Evolutionary conservation across 768 basidiomycete species (phyloP), one percentile per base, ranked within the genome.

Genomic region (Agrocybe chaxingu): DNA sequence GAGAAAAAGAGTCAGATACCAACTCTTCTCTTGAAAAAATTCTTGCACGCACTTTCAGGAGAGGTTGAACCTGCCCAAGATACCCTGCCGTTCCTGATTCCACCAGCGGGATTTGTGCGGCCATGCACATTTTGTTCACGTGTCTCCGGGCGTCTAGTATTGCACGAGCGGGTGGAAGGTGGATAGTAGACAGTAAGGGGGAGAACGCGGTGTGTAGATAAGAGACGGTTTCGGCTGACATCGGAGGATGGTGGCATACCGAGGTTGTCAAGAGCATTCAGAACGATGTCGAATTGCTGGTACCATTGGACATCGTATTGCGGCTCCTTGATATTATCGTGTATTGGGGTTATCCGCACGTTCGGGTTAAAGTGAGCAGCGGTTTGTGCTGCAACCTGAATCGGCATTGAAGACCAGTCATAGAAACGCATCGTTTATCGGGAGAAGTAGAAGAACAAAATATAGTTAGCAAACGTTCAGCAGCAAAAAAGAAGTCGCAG

Each of bases 31-130:
- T 4, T 11, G 34, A 37, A 32, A 43, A 29, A 24, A 16, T 19
- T n/a, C 4, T 11, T 10, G 52, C 6, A 51, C 66, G 47, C 50
- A 91, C 93, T 77, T 92, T 92, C 46, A 92, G 69, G 39, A 98
- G 74, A 16, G 97, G 96, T 54, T 97, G 95, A 0, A 98, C 96
- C 63, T 99, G 97, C 9, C 97, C 97, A 5, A 97, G 77, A 64
- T 98, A 99, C 0, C 97, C 97, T 4, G 93, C 92, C 2, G 97
- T 98, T 2, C 97, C 97, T 7, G 91, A 94, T 63, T 99, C 97
- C 16, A 99, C 92, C 6, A 98, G 76, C 0, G 95, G 95, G 0
- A 96, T 81, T 47, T 80, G 76, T 3, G 89, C 91, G 1, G 96
- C 93, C 77, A 97, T 89, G 66, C 97, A 98, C 86, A 99, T 94